Conservation (phyloP, 2,329 filamentous ascomycete genomes). For the Botrytis elliptica region DNA sequence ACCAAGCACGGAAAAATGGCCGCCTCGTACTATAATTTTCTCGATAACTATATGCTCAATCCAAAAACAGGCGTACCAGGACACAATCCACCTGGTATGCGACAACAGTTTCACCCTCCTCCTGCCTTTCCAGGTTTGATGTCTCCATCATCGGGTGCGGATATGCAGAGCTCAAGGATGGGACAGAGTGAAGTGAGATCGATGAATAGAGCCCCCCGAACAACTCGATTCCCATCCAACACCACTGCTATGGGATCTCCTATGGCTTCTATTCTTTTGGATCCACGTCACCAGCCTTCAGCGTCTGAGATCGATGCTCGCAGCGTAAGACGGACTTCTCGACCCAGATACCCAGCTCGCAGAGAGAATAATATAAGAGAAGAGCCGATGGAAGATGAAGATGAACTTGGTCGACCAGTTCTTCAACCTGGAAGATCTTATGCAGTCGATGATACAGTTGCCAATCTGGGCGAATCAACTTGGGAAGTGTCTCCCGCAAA, state of each 20-base stretch:
- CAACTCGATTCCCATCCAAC: constrained; percentile 46
- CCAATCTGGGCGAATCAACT: constrained; percentile 44
- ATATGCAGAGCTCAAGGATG: constrained; percentile 54
- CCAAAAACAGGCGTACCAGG: constrained; percentile 65
- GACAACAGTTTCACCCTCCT: constrained; percentile 69
- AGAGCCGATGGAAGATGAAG: constrained; percentile 51
- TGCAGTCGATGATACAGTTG: constrained; percentile 35
- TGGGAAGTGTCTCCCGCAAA: constrained; percentile 43
- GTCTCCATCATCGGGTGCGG: constrained; percentile 57
- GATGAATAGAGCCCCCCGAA: constrained; percentile 44
- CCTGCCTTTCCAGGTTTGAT: constrained; percentile 71
- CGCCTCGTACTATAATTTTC: constrained; percentile 92
- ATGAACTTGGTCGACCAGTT: constrained; percentile 34
- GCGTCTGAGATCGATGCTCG: constrained; percentile 47
- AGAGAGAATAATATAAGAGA: constrained; percentile 50
- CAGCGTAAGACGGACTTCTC: constrained; percentile 48
- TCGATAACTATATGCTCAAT: constrained; percentile 85
- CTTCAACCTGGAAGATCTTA: constrained; percentile 10
- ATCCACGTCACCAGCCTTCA: constrained; percentile 71
- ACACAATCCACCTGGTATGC: constrained; percentile 54
- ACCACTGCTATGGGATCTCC: constrained; percentile 45
- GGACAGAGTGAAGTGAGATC: constrained; percentile 46
- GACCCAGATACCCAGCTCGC: constrained; percentile 48
- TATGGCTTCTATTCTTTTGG: constrained; percentile 70
- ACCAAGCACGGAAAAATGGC: constrained; percentile 98